phyloP scores from a whole-genome alignment of 192 early-diverging fungal species.

The Lobosporangium transversale region DNA sequence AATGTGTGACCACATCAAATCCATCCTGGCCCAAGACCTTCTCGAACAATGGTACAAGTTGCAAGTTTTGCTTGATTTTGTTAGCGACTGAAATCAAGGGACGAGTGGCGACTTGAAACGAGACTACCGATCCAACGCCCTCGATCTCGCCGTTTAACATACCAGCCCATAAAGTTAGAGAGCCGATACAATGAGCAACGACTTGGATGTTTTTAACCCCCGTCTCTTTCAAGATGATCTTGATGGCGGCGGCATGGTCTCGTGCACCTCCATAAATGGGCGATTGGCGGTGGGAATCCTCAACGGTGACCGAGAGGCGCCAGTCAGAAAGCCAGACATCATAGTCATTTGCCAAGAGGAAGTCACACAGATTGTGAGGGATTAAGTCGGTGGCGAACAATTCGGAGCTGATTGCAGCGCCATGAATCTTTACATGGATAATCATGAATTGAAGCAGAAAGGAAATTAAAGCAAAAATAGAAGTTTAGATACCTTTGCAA shows the following conservation, averaged over 20 bases:
- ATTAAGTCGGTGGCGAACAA: conserved; percentile 56
- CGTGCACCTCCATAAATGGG: conserved; percentile 27
- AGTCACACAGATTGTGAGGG: conserved; percentile 54
- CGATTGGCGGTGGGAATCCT: conserved; percentile 37
- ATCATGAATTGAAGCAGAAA: too few relatives aligned
- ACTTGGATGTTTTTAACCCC: conserved; percentile 53
- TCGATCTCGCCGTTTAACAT: conserved; percentile 53
- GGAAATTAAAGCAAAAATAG: not conserved
- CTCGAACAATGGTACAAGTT: conserved; percentile 38
- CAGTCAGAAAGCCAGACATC: conserved; percentile 59
- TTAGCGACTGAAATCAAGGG: conserved; percentile 30
- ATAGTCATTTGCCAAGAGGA: conserved; percentile 51
- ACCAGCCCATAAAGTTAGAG: conserved; percentile 52
- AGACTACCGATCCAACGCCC: conserved; percentile 54
- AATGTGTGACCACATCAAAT: conserved; percentile 31
- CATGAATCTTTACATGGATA: too few relatives aligned
- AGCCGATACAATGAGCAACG: conserved; percentile 57
- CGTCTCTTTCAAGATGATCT: conserved; percentile 43
- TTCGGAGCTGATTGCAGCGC: conserved; percentile 48
- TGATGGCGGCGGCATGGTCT: conserved; percentile 51
- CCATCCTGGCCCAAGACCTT: conserved; percentile 36
- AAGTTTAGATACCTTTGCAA: not conserved
- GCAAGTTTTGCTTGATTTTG: conserved; percentile 44
- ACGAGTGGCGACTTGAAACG: conserved; percentile 39
- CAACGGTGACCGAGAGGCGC: conserved; percentile 38